Evolutionary conservation across 768 basidiomycete species (phyloP).

Genomic region (Mycena indigotica): DNA sequence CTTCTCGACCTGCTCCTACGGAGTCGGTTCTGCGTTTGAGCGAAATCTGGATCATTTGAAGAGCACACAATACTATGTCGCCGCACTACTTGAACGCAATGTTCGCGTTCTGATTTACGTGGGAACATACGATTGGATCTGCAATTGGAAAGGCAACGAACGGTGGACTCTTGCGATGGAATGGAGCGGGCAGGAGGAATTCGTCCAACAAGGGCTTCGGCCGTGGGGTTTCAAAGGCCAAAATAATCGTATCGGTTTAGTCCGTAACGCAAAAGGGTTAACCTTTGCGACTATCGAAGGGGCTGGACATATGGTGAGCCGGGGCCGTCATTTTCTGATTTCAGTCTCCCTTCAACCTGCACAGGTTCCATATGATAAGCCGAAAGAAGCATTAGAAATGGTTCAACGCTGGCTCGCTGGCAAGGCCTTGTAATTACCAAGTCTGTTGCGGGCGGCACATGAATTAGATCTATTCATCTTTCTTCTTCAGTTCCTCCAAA

Average conservation of each 20-base stretch:
- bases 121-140: slow-evolving; percentile 73
- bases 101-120: slow-evolving; percentile 71
- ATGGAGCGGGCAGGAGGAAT: slow-evolving; percentile 64
- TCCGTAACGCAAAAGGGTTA: slow-evolving; percentile 15
- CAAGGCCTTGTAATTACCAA: slow-evolving; percentile 9
- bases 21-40: slow-evolving; percentile 53
- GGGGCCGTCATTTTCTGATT: background rate
- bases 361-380: background rate
- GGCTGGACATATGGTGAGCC: slow-evolving; percentile 66
- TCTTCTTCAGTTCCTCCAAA: slow-evolving; percentile 68
- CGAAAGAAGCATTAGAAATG: background rate
- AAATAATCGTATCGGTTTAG: slow-evolving; percentile 3
- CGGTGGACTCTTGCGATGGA: slow-evolving; percentile 69
- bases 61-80: slow-evolving; percentile 58
- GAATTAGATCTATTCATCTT: too few relatives aligned
- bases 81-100: slow-evolving; percentile 70
- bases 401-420: slow-evolving; percentile 43
- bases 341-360: background rate
- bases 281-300: slow-evolving; percentile 35
- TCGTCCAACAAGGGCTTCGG: slow-evolving; percentile 39
- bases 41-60: slow-evolving; percentile 44
- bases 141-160: slow-evolving; percentile 77
- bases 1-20: slow-evolving; percentile 42
- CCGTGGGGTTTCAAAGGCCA: slow-evolving; percentile 9
- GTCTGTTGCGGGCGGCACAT: background rate